phyloP scores from a whole-genome alignment of 768 basidiomycete genomes.

The Epithele typhae region DNA sequence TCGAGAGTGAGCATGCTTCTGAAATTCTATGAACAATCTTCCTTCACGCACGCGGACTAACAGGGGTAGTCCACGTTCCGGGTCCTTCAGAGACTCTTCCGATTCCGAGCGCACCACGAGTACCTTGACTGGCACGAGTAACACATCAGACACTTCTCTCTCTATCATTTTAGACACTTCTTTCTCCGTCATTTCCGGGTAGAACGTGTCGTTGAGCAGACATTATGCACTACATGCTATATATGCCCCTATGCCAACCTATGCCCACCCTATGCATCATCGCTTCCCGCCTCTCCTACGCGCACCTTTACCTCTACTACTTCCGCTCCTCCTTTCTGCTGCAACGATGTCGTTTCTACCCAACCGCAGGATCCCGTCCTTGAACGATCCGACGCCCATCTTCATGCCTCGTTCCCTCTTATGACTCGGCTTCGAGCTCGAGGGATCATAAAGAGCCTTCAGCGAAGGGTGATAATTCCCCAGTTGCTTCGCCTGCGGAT shows the following conservation, averaged over 20 bases:
- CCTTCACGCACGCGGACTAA: not conserved
- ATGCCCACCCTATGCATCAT: not conserved
- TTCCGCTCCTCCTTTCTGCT: conserved; percentile 23
- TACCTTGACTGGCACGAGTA: too few species aligned
- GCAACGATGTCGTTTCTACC: conserved; percentile 53
- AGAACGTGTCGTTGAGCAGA: too few species aligned
- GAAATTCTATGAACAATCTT: not conserved
- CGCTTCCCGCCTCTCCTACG: conserved; percentile 21
- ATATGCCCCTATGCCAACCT: not conserved
- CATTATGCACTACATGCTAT: too few species aligned
- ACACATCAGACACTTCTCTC: too few species aligned
- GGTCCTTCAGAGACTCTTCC: too few species aligned
- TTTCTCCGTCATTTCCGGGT: too few species aligned
- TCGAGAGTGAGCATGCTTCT: conserved; percentile 7
- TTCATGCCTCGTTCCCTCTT: conserved; percentile 63
- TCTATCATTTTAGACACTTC: too few species aligned
- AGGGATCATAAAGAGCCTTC: conserved; percentile 58
- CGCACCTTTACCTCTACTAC: conserved; percentile 15
- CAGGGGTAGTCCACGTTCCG: conserved; percentile 8
- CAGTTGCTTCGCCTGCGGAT: conserved; percentile 76
- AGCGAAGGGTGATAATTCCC: conserved; percentile 83
- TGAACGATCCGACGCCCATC: conserved; percentile 79
- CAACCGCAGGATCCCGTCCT: conserved; percentile 63
- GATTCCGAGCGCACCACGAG: too few species aligned
- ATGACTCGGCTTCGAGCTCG: conserved; percentile 24